Percentiles rank a stretch among this genome's conserved stretches.
Evolutionary conservation across 805 yeast genomes (phyloP).

Genomic region (Komagataella pastoris): DNA sequence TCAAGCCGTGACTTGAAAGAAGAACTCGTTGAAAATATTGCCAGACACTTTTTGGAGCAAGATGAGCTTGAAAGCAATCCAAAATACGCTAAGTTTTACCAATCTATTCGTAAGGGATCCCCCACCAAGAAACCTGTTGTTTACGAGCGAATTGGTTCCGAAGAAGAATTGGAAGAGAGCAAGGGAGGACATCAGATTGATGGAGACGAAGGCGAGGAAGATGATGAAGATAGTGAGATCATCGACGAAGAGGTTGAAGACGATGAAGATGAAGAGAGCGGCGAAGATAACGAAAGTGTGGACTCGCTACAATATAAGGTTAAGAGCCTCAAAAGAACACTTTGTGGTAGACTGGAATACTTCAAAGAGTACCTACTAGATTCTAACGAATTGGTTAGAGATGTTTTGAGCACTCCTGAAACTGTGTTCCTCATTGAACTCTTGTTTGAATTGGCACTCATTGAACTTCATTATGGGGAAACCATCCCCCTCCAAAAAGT

Average conservation of each 20-base stretch:
- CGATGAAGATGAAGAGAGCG: background rate
- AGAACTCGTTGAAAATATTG: background rate
- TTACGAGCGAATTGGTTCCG: background rate
- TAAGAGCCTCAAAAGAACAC: conserved; percentile 1
- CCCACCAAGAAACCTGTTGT: background rate
- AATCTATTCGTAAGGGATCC: background rate
- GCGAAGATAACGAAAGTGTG: conserved; percentile 6
- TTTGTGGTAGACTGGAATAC: conserved; percentile 4
- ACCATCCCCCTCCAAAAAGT: conserved; percentile 7
- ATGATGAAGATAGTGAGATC: background rate
- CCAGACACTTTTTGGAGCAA: background rate
- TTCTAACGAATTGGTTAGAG: conserved; percentile 15
- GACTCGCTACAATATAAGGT: conserved; percentile 1
- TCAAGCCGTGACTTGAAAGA: background rate
- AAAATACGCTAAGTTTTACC: background rate
- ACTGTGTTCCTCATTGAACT: conserved; percentile 14
- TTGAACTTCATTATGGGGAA: conserved; percentile 7
- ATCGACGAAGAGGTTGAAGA: background rate
- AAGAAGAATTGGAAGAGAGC: background rate
- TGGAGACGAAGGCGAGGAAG: background rate
- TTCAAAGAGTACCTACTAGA: conserved; percentile 11
- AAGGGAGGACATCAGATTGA: background rate
- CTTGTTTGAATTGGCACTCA: conserved; percentile 10
- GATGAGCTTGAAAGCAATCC: background rate
- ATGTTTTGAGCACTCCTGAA: conserved; percentile 18